Evolutionary conservation across 139 green algal genomes (phyloP).

Genomic region (Trebouxia sp.): DNA sequence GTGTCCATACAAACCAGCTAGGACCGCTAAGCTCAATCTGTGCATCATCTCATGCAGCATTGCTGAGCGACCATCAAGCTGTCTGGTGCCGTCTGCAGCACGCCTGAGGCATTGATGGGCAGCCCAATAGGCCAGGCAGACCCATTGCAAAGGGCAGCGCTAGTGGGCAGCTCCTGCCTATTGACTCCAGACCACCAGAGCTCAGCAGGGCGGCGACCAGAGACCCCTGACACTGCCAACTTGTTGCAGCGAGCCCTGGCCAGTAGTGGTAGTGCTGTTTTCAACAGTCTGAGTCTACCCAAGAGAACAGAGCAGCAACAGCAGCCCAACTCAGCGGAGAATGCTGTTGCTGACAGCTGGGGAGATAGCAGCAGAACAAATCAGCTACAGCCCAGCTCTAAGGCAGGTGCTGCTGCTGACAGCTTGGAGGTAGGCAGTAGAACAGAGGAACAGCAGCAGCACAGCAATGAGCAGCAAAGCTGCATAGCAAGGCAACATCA

Average conservation of each 20-base stretch:
- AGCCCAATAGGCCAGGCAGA: not conserved
- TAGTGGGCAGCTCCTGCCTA: not conserved
- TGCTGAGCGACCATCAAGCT: too few species aligned
- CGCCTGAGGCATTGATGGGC: not conserved
- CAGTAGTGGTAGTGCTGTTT: not conserved
- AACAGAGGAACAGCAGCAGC: not conserved
- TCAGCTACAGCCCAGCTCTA: not conserved
- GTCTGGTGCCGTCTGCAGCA: not conserved
- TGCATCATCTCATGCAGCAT: not conserved
- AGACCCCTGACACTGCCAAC: constrained; percentile 11
- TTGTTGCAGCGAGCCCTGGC: constrained; percentile 1
- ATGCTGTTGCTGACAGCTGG: not conserved
- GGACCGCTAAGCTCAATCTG: too few species aligned
- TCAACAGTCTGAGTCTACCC: not conserved
- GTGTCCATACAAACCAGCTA: too few species aligned
- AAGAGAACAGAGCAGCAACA: not conserved
- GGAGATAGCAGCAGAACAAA: not conserved
- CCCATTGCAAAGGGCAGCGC: not conserved
- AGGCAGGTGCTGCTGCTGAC: not conserved
- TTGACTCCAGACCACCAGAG: not conserved
- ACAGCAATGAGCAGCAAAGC: not conserved
- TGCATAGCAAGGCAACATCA: not conserved
- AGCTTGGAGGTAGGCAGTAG: not conserved
- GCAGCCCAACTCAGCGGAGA: too few species aligned
- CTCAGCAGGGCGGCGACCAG: not conserved